Evolutionary conservation across 2,329 filamentous ascomycete species (phyloP), one percentile per base, ranked within the genome.

Genomic region (Pseudohalonectria lignicola): DNA sequence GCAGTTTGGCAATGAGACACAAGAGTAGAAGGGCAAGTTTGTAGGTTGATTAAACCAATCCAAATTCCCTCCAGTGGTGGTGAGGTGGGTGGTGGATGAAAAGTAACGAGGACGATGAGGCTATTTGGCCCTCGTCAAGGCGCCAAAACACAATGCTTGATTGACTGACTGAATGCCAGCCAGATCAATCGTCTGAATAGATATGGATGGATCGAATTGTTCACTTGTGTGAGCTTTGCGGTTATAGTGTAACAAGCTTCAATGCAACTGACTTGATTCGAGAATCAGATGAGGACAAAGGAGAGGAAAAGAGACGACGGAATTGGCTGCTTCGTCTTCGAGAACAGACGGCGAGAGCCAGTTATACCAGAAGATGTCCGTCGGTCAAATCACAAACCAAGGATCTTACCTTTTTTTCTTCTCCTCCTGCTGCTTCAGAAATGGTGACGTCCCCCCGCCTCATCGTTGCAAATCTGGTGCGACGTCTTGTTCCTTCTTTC

Each of bases 291-390:
- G 37, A 26, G 21, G 30, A 39, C 29, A 10, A 31, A 12, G 11
- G 30, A 18, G 30, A 42, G 25, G 21, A 21, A 16, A 29, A 20
- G 10, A 11, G 21, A 31, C 10, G 29, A 32, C 6, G n/a, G 25
- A 17, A n/a, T 8, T 5, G 19, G 37, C 28, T 3, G 30, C 28
- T 7, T 20, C n/a, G 13, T 28, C 31, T n/a, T n/a, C n/a, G 34
- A 39, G 41, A 40, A 31, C 34, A 37, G 34, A 36, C 21, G 35
- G 28, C n/a, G 32, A 17, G 39, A 39, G 28, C 37, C 43, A 41
- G 42, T 43, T 46, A 46, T 46, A 46, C 41, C 36, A 36, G 26
- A 34, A 34, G 26, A 18, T 13, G 12, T 20, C 15, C n/a, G 10
- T n/a, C n/a, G 10, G 13, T 28, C 28, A 25, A 18, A n/a, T 17